Percentiles rank a stretch among this genome's conserved stretches.
Conservation (phyloP, 768 basidiomycete species). For the Tylopilus plumbeoviolaceoides region DNA sequence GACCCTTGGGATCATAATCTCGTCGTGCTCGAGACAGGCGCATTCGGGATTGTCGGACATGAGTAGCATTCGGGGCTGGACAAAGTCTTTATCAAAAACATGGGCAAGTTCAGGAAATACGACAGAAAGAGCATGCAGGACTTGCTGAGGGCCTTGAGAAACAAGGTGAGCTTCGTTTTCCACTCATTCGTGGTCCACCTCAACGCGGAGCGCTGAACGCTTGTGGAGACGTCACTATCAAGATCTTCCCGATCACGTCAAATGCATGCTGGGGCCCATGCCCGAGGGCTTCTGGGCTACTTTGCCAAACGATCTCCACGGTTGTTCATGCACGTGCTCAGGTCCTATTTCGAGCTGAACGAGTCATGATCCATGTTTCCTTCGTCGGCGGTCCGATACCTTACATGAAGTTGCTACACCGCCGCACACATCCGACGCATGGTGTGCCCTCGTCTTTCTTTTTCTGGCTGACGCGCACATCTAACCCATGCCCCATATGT, state of each 20-base stretch:
- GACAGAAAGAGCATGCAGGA: conserved; percentile 90
- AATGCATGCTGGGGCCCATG: conserved; percentile 83
- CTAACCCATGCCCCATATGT: conserved; percentile 1
- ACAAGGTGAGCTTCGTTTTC: conserved; percentile 63
- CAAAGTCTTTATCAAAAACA: conserved; percentile 85
- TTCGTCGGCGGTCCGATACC: neutral
- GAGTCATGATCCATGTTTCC: conserved; percentile 34
- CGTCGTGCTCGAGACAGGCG: conserved; percentile 69
- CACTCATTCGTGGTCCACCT: conserved; percentile 1
- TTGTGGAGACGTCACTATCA: conserved; percentile 94
- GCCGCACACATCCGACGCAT: neutral
- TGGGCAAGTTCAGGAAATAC: conserved; percentile 98
- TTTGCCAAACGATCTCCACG: conserved; percentile 91
- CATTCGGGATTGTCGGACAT: conserved; percentile 69
- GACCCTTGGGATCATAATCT: conserved; percentile 82
- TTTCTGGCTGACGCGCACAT: neutral
- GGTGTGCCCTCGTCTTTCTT: neutral
- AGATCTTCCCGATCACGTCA: conserved; percentile 90
- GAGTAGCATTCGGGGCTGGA: conserved; percentile 91
- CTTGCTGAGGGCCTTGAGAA: conserved; percentile 85
- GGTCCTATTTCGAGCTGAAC: conserved; percentile 76
- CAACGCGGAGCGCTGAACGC: conserved; percentile 7
- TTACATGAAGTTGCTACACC: too few species aligned
- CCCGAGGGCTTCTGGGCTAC: conserved; percentile 90
- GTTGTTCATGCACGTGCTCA: conserved; percentile 94